These are phyloP conservation scores for Plasmodium fragile DNA, from an alignment of 169 alveolate genomes.

Conservation along the genomic window DNA sequence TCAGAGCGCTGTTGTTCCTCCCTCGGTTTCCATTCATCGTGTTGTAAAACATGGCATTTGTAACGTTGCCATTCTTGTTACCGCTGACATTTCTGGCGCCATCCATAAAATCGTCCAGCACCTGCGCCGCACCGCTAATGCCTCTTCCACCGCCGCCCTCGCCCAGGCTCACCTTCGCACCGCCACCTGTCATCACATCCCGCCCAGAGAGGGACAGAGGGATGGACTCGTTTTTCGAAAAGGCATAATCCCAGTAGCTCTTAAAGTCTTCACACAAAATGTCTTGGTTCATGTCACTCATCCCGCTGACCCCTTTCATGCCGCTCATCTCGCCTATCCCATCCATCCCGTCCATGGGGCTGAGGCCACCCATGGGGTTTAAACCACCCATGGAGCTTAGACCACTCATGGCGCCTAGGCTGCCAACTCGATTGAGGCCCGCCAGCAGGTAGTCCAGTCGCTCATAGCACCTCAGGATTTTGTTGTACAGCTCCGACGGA, in stretches of 20 bases:
- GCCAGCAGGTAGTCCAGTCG: constrained; percentile 22
- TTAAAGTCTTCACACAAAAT: constrained; percentile 47
- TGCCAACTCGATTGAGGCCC: background rate
- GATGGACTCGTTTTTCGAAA: constrained; percentile 5
- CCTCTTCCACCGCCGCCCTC: background rate
- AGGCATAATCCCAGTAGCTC: constrained; percentile 44
- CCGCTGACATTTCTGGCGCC: background rate
- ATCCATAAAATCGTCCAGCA: constrained; percentile 17
- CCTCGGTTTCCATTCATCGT: background rate
- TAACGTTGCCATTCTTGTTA: background rate
- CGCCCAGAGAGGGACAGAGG: background rate
- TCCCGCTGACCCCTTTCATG: background rate
- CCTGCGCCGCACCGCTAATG: background rate
- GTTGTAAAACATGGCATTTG: constrained; percentile 8
- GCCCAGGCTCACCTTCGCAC: background rate
- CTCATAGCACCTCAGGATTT: constrained; percentile 62
- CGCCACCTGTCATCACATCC: background rate
- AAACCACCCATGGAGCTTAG: background rate
- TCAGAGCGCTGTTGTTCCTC: background rate
- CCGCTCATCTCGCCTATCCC: background rate
- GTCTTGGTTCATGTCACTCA: background rate
- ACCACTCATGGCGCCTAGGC: background rate
- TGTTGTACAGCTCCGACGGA: constrained; percentile 33
- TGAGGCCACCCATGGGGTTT: too few relatives aligned
- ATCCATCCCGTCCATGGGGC: background rate